These are phyloP conservation scores for Neopestalotiopsis sp. DNA, from an alignment of 2,329 filamentous ascomycete species.

Conservation along the genomic window DNA sequence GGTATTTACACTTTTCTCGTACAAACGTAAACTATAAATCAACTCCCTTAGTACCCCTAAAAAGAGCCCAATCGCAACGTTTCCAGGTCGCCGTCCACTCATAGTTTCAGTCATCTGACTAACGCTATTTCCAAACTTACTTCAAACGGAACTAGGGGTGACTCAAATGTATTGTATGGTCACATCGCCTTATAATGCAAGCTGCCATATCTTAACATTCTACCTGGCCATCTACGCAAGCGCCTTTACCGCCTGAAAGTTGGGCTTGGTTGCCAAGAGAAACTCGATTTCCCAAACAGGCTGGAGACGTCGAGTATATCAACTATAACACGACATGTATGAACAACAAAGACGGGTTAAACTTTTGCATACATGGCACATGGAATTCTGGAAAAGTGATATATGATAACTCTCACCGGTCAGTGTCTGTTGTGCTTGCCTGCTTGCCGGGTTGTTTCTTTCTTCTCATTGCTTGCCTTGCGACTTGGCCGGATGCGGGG, in stretches of 20 bases:
- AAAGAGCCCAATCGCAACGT: not conserved
- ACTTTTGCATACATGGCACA: not conserved
- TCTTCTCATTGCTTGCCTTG: no score
- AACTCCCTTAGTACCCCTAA: not conserved
- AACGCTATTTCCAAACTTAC: not conserved
- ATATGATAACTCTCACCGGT: not conserved
- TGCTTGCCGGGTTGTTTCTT: not conserved
- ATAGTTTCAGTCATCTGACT: not conserved
- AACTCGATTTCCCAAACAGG: no score
- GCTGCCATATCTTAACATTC: no score
- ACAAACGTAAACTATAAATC: not conserved
- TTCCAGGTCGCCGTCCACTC: not conserved
- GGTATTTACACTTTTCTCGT: not conserved
- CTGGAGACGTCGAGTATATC: no score
- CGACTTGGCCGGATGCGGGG: not conserved
- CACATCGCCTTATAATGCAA: no score
- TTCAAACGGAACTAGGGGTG: not conserved
- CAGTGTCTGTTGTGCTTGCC: not conserved
- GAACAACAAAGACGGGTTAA: not conserved
- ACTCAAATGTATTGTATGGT: no score
- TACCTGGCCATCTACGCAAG: no score
- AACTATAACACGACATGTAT: no score
- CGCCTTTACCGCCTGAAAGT: no score
- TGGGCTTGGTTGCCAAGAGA: no score
- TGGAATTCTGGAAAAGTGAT: not conserved